A percentile compares a stretch with the other conserved stretches of the same genome.
Evolutionary conservation across 179 eudicot species (phyloP).

Genomic region (Carnegiea gigantea): DNA sequence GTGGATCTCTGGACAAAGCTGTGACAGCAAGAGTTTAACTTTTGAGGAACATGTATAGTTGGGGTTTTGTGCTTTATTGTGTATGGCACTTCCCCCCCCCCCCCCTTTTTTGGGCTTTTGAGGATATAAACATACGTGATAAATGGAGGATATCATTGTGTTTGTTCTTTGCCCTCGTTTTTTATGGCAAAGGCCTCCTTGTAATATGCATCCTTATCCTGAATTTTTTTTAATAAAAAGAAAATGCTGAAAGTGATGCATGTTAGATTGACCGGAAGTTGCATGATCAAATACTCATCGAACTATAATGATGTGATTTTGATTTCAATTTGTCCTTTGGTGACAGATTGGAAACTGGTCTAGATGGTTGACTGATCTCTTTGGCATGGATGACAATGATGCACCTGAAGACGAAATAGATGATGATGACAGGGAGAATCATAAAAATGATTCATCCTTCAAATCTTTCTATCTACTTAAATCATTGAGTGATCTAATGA

Average conservation of each 20-base stretch:
- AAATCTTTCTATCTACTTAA: slow-evolving; percentile 78
- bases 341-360: slow-evolving; percentile 92
- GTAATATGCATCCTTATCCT: neutral
- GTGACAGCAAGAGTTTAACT: neutral
- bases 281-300: no score
- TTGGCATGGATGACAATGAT: slow-evolving; percentile 88
- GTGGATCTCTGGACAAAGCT: neutral
- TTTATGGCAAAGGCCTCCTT: neutral
- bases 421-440: slow-evolving; percentile 23
- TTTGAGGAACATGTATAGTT: neutral
- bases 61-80: neutral
- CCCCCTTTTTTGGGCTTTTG: no score
- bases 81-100: neutral
- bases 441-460: slow-evolving; percentile 45
- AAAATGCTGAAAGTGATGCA: no score
- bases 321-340: neutral
- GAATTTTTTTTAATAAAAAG: neutral
- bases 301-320: no score
- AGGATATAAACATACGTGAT: neutral
- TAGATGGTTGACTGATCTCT: slow-evolving; percentile 77
- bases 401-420: slow-evolving; percentile 36
- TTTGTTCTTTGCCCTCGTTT: neutral
- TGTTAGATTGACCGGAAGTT: no score
- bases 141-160: neutral
- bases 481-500: slow-evolving; percentile 93